phyloP scores from a whole-genome alignment of 106 monocot species.

The Triglochin maritima region DNA sequence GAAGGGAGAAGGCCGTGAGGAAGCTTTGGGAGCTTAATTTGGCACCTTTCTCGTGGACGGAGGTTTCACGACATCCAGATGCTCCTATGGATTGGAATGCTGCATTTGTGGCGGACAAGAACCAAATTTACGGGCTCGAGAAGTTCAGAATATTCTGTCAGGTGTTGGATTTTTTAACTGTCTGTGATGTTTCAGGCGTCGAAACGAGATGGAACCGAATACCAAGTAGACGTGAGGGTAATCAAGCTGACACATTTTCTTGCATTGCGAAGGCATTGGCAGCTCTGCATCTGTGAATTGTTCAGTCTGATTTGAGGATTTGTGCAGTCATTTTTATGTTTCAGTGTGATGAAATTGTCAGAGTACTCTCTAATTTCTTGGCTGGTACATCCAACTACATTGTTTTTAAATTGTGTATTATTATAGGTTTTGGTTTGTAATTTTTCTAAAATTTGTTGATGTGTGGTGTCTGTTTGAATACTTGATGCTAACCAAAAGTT shows the following conservation, averaged over 20 bases:
- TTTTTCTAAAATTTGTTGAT: too few species aligned
- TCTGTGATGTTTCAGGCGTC: constrained; percentile 39
- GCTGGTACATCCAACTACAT: too few species aligned
- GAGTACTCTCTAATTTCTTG: too few species aligned
- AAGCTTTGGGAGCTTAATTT: constrained; percentile 69
- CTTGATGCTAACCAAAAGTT: too few species aligned
- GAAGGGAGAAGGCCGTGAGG: constrained; percentile 55
- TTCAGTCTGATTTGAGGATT: background rate
- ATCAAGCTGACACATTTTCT: constrained; percentile 36
- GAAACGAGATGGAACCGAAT: constrained; percentile 43
- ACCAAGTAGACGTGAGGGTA: constrained; percentile 37
- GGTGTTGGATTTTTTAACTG: constrained; percentile 63
- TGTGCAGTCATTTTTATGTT: background rate
- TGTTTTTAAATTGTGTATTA: too few species aligned
- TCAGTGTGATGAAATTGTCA: too few species aligned
- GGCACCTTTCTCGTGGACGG: constrained; percentile 27
- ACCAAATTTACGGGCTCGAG: constrained; percentile 65
- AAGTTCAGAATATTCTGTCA: constrained; percentile 87
- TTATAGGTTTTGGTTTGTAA: too few species aligned
- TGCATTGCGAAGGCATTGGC: constrained; percentile 39
- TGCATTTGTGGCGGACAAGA: constrained; percentile 30
- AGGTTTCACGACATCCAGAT: constrained; percentile 76
- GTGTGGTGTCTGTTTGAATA: too few species aligned
- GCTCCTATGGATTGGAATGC: constrained; percentile 83
- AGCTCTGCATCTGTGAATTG: constrained; percentile 34